These are phyloP conservation scores for Russula griseocarnosa DNA, from an alignment of 768 basidiomycete genomes.

Conservation along the genomic window DNA sequence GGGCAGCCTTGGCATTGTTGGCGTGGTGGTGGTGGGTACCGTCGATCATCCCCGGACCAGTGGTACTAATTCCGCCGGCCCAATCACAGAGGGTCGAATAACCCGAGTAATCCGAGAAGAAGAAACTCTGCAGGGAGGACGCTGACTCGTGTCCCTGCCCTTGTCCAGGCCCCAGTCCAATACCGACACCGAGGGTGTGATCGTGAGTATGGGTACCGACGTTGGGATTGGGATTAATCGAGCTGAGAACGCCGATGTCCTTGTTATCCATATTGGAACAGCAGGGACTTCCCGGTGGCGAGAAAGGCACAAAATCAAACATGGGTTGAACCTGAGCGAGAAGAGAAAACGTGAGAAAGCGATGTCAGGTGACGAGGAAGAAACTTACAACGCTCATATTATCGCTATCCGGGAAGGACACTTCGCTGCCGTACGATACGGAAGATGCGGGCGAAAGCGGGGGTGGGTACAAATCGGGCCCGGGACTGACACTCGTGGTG, in stretches of 20 bases:
- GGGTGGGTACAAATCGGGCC: slow-evolving; percentile 15
- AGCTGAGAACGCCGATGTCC: slow-evolving; percentile 12
- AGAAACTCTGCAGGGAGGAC: slow-evolving; percentile 7
- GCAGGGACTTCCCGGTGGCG: slow-evolving; percentile 28
- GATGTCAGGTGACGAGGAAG: background rate
- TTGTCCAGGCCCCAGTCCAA: background rate
- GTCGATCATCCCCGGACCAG: background rate
- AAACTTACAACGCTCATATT: slow-evolving; percentile 19
- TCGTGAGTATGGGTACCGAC: background rate
- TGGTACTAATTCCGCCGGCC: slow-evolving; percentile 7
- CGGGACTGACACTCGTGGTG: background rate
- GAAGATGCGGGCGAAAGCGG: slow-evolving; percentile 24
- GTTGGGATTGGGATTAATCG: background rate
- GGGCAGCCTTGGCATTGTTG: background rate
- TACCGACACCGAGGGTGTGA: background rate
- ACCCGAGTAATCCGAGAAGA: slow-evolving; percentile 12
- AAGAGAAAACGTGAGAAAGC: background rate
- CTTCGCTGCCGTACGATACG: slow-evolving; percentile 24
- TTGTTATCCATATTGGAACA: slow-evolving; percentile 20
- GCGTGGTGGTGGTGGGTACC: background rate
- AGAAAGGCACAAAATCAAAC: slow-evolving; percentile 19
- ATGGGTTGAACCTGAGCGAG: slow-evolving; percentile 1
- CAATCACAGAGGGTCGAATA: slow-evolving; percentile 28
- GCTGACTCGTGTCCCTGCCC: background rate
- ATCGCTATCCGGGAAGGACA: slow-evolving; percentile 24